Evolutionary conservation across 495 filamentous ascomycete genomes (phyloP), one percentile per base, ranked within the genome.

Genomic region (Xylaria palmicola): DNA sequence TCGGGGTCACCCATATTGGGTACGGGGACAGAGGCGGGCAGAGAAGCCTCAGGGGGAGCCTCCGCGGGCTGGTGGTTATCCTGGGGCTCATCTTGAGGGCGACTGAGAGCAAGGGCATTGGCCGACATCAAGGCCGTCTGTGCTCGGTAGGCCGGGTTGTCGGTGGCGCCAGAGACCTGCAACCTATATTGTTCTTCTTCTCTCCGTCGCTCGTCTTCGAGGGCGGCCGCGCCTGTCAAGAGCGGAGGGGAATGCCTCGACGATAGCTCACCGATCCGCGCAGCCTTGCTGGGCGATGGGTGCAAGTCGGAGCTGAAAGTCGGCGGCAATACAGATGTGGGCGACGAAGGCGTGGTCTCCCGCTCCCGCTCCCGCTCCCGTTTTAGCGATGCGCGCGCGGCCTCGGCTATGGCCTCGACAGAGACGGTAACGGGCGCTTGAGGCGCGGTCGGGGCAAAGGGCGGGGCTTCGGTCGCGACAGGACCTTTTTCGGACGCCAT

Each of bases 61-160:
- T 65, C 60, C 30, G 60, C 66, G 10, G 59, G 50, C 49, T 68
- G 69, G 22, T 59, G 51, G 15, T 48, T 45, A 17, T 70, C 65
- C 52, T 66, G 64, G 19, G 73, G 68, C 52, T 69, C 66, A 48
- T 78, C 76, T 30, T 79, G 77, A 10, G 81, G 71, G 47, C 77
- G 82, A 68, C 81, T 86, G 72, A 86, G 81, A 19, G 75, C 75
- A 6, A 72, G 62, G 19, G 74, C 73, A 22, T 72, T 79, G 27
- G 75, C 75, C 20, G 81, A 80, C 73, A 87, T 75, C n/a, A 87
- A 72, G 19, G 79, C 77, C 24, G 79, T 75, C 59, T 87, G 69
- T 7, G 76, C 79, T 56, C 75, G 75, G n/a, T 80, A 74, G 4
- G 74, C 78, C 48, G 82, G 83, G 64, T 85, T 86, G 62, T 75